Percentiles rank a stretch among this genome's conserved stretches.
These are phyloP conservation scores for Cyclotella baltica DNA, from an alignment of 108 stramenopile species.

Conservation along the genomic window DNA sequence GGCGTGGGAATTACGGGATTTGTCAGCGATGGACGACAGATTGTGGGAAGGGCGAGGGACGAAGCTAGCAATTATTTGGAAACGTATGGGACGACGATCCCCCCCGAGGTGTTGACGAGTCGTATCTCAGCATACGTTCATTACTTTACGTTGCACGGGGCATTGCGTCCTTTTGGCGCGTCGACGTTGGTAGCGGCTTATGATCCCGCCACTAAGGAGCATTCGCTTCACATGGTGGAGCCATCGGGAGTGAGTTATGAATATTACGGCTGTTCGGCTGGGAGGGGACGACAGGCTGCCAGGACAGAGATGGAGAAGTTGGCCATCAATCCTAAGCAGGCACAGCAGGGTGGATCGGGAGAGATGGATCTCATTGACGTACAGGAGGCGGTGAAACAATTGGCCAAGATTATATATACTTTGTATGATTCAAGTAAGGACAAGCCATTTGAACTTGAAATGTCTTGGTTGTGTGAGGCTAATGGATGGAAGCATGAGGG, in stretches of 20 bases:
- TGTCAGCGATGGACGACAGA: constrained; percentile 94
- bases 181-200: constrained; percentile 88
- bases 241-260: constrained; percentile 89
- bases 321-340: constrained; percentile 71
- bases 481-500: constrained; percentile 86
- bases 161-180: constrained; percentile 96
- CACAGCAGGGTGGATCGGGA: constrained; percentile 1
- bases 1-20: constrained; percentile 94
- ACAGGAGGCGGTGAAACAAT: constrained; percentile 93
- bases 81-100: constrained; percentile 84
- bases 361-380: constrained; percentile 27
- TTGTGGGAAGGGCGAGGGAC: constrained; percentile 92
- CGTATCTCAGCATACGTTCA: constrained; percentile 94
- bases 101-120: constrained; percentile 84
- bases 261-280: constrained; percentile 96
- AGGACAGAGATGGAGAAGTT: constrained; percentile 99
- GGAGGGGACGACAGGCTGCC: constrained; percentile 97
- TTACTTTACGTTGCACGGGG: constrained; percentile 98
- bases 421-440: constrained; percentile 95
- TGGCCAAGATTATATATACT: constrained; percentile 93
- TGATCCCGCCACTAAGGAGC: constrained; percentile 85
- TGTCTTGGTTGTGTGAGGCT: constrained; percentile 95
- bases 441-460: constrained; percentile 98
- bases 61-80: constrained; percentile 91
- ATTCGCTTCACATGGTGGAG: constrained; percentile 93